These are phyloP conservation scores for Yarrowia porcina DNA, from an alignment of 805 yeast species.

Conservation along the genomic window DNA sequence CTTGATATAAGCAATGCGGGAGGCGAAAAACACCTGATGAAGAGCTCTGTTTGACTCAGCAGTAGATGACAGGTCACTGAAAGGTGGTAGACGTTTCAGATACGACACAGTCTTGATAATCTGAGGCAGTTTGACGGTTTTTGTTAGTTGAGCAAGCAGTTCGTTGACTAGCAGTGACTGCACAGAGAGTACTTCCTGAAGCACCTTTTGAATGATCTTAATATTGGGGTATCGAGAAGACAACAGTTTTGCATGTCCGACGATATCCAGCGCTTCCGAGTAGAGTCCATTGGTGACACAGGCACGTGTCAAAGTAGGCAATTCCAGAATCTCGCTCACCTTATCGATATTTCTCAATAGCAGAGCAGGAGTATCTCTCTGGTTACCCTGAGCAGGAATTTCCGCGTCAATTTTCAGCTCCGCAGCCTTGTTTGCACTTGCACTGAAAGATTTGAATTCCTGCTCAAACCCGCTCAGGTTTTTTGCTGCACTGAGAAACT, in stretches of 20 bases:
- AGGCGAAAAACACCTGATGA: conserved; percentile 59
- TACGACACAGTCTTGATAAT: conserved; percentile 76
- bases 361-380: conserved; percentile 27
- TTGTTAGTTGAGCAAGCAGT: conserved; percentile 62
- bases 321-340: conserved; percentile 71
- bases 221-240: conserved; percentile 65
- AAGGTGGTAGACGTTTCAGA: conserved; percentile 53
- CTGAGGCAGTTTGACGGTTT: conserved; percentile 75
- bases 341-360: conserved; percentile 54
- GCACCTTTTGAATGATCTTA: conserved; percentile 51
- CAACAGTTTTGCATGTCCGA: conserved; percentile 67
- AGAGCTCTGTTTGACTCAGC: conserved; percentile 37
- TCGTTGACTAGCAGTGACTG: conserved; percentile 66
- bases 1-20: conserved; percentile 65
- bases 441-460: not conserved
- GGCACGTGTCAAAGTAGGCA: conserved; percentile 79
- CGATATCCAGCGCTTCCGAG: conserved; percentile 83
- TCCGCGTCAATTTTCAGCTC: conserved; percentile 9
- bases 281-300: conserved; percentile 85
- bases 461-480: conserved; percentile 2
- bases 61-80: conserved; percentile 32
- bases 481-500: conserved; percentile 18
- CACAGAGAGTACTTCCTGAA: conserved; percentile 49
- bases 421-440: not conserved
- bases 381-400: not conserved